Base-by-base conservation (phyloP, 2,329 filamentous ascomycete species). In the Elsinoe perseae region DNA sequence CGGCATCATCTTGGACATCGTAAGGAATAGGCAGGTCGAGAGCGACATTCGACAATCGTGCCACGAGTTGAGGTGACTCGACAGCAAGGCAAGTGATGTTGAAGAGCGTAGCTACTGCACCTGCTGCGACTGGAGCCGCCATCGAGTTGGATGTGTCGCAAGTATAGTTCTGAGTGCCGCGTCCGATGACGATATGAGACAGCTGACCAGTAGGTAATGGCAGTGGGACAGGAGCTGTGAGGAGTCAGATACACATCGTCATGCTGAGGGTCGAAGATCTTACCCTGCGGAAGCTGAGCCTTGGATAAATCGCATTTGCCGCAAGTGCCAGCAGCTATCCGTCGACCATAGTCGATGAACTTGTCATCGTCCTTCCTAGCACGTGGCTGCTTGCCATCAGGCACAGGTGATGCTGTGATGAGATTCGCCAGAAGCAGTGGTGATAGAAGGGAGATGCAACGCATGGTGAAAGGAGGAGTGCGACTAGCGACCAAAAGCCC, bases 131-230 rank as follows among this genome's bases (percentile, higher is more conserved):
- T 12, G 92, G 91, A 0, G 73, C 73, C 0, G 82, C 79, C 2
- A 79, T 80, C 1, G 80, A 68, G 63, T 86, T 80, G 57, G 62
- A 59, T 2, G 68, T 61, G 55, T 78, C 73, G 77, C 92, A 96
- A 53, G 89, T 95, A 77, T 96, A 97, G 79, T 96, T 96, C 74
- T 96, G 85, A 6, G 87, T 93, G 59, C 92, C 92, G 43, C 89
- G 85, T 65, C 92, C 92, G 60, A 96, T 77, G 67, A 86, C 88
- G 56, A 96, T 86, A 71, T 95, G 88, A 67, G 82, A 80, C 52
- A 95, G 77, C 56, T 84, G 86, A 5, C 74, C 62, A 0, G 81
- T 73, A 12, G 83, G 82, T 6, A 76, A 61, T 12, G 86, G 83
- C 5, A 95, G 78, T 14, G 80, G 59, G 72, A 65, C 64, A 2